Conservation (phyloP, 352 stramenopile genomes). For the Globisporangium viniferum region DNA sequence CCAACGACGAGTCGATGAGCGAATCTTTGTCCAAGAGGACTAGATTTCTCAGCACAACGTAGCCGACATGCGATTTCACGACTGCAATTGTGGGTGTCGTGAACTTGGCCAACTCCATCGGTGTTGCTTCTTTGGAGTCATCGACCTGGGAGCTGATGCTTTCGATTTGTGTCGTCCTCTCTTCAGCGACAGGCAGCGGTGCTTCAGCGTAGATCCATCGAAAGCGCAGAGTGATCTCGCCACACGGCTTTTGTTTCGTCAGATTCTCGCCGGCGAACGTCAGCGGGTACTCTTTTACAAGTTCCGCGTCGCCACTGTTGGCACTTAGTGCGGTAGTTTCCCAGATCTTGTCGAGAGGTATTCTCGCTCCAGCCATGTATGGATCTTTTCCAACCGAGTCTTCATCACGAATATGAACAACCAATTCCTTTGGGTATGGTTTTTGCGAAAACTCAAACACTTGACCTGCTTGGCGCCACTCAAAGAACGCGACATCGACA, state of each 20-base stretch:
- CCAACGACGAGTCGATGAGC: constrained; percentile 28
- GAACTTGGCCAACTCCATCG: not conserved
- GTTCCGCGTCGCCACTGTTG: constrained; percentile 18
- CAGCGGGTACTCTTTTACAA: constrained; percentile 29
- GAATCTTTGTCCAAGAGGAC: constrained; percentile 19
- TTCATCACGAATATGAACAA: constrained; percentile 40
- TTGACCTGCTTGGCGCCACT: constrained; percentile 45
- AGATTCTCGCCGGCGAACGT: constrained; percentile 38
- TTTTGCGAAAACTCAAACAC: constrained; percentile 36
- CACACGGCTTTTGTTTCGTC: constrained; percentile 36
- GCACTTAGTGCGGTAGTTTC: constrained; percentile 1
- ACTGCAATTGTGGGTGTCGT: not conserved
- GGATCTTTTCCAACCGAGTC: constrained; percentile 34
- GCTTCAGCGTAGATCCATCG: constrained; percentile 34
- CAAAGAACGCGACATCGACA: constrained; percentile 41
- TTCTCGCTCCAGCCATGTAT: constrained; percentile 39
- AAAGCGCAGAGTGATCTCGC: constrained; percentile 35
- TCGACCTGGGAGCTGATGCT: not conserved
- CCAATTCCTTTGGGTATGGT: constrained; percentile 26
- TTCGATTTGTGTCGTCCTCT: not conserved
- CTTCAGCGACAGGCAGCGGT: constrained; percentile 18
- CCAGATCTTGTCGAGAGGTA: constrained; percentile 34
- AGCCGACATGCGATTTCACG: constrained; percentile 15
- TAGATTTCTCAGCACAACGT: constrained; percentile 26
- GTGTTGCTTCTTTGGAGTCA: not conserved